phyloP scores from a whole-genome alignment of 768 basidiomycete genomes.

The Lentinula lateritia region DNA sequence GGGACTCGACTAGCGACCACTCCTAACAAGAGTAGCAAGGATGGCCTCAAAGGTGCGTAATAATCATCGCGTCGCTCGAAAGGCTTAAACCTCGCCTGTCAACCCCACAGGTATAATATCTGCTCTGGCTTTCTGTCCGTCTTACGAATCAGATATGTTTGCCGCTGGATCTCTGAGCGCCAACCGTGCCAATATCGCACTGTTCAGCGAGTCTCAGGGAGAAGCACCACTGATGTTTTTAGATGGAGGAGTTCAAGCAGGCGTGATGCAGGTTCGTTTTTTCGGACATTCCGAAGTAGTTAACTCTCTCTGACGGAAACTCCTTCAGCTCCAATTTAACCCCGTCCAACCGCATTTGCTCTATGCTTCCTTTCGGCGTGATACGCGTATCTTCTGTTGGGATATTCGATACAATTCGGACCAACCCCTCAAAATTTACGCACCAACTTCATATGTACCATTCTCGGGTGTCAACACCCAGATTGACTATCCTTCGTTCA shows the following conservation, averaged over 20 bases:
- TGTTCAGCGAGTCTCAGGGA: constrained; percentile 49
- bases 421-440: constrained; percentile 33
- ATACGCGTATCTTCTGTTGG: constrained; percentile 64
- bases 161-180: constrained; percentile 76
- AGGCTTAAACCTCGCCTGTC: no score
- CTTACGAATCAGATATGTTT: constrained; percentile 57
- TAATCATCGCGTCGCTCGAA: not conserved
- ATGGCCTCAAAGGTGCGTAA: constrained; percentile 76
- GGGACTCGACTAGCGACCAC: constrained; percentile 67
- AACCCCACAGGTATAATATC: constrained; percentile 71
- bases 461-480: not conserved
- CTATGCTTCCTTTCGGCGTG: constrained; percentile 74
- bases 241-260: constrained; percentile 22
- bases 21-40: constrained; percentile 70
- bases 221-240: constrained; percentile 1
- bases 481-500: not conserved
- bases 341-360: constrained; percentile 64
- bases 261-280: constrained; percentile 47
- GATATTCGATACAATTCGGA: constrained; percentile 63
- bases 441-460: constrained; percentile 6
- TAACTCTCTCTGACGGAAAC: not conserved
- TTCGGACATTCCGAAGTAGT: not conserved
- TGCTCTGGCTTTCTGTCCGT: constrained; percentile 68
- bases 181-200: constrained; percentile 49
- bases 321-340: constrained; percentile 67